Evolutionary conservation across 192 early-diverging fungal species (phyloP), one percentile per base, ranked within the genome.

Genomic region (Bifiguratus adelaidae): DNA sequence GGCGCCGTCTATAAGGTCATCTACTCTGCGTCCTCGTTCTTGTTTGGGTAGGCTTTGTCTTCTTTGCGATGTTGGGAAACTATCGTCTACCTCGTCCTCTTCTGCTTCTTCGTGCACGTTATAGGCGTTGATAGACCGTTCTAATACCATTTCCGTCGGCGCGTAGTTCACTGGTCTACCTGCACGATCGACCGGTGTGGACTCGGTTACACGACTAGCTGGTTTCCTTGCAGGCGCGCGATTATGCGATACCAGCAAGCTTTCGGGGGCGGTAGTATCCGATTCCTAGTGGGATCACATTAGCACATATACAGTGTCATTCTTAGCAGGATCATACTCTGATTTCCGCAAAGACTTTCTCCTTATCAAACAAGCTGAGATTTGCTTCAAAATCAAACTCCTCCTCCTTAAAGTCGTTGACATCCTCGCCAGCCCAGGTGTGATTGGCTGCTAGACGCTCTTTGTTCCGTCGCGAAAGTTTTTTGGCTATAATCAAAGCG

Each of bases 261-360:
- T 78, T 48, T 88, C 87, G 1, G 86, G 77, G 8, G 73, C 82
- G 12, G 76, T 83, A 26, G 65, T 58, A 53, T 90, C 85, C 7
- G 67, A 48, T 56, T 77, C 74, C 73, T 76, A 61, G 4, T 18
- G 26, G 32, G 24, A 32, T 3, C 11, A 3, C 21, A 12, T 15
- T 2, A 6, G 2, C 33, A 27, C 22, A n/a, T 7, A 19, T 7
- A 11, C 15, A 48, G 5, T 13, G 2, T 26, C 1, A 27, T 5
- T 8, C 11, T 29, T 6, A 2, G 7, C 20, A n/a, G 7, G 7
- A 11, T 23, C 34, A 41, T 62, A 72, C 70, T 53, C 63, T 61
- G 16, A 55, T 53, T 6, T 61, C 56, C 13, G 58, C 46, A 47
- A 73, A 50, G 51, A 68, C 70, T 36, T 65, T 60, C 3, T 67